phyloP scores from a whole-genome alignment of 176 grass and related monocot genomes.

The Hyparrhenia diplandra region DNA sequence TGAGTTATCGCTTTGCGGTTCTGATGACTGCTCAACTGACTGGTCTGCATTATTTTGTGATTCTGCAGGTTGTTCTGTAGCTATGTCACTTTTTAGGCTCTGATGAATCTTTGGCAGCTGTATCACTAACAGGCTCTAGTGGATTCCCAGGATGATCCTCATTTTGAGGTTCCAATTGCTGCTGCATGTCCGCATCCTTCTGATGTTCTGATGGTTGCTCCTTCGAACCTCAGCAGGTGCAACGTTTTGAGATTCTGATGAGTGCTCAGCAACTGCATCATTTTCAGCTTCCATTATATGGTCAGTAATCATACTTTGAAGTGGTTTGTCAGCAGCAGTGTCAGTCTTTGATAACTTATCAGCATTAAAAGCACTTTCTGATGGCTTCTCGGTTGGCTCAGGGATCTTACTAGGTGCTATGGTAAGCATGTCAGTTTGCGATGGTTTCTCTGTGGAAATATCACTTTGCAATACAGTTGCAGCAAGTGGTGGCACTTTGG shows the following conservation, averaged over 20 bases:
- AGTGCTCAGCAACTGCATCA: neutral
- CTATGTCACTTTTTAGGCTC: constrained; percentile 4
- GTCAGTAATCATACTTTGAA: neutral
- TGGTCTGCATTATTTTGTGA: constrained; percentile 20
- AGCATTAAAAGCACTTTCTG: constrained; percentile 28
- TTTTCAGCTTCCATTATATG: constrained; percentile 8
- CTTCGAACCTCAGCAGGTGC: neutral
- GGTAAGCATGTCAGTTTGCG: neutral
- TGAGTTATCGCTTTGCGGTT: constrained; percentile 1
- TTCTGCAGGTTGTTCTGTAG: constrained; percentile 10
- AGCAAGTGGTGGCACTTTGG: neutral
- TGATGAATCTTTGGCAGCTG: constrained; percentile 19
- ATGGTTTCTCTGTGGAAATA: constrained; percentile 1
- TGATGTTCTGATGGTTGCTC: constrained; percentile 24
- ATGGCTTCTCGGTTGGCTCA: constrained; percentile 1
- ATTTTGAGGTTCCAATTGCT: constrained; percentile 25
- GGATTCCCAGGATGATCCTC: constrained; percentile 16
- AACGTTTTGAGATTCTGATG: neutral
- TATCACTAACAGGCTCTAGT: neutral
- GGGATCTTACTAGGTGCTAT: neutral
- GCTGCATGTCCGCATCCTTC: neutral
- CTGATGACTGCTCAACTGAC: constrained; percentile 11
- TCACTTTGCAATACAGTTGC: neutral
- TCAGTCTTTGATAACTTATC: constrained; percentile 7
- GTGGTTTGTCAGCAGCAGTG: constrained; percentile 4